A percentile compares a stretch with the other conserved stretches of the same genome.
phyloP scores from a whole-genome alignment of 495 filamentous ascomycete genomes.

The Friedmanniomyces simplex region DNA sequence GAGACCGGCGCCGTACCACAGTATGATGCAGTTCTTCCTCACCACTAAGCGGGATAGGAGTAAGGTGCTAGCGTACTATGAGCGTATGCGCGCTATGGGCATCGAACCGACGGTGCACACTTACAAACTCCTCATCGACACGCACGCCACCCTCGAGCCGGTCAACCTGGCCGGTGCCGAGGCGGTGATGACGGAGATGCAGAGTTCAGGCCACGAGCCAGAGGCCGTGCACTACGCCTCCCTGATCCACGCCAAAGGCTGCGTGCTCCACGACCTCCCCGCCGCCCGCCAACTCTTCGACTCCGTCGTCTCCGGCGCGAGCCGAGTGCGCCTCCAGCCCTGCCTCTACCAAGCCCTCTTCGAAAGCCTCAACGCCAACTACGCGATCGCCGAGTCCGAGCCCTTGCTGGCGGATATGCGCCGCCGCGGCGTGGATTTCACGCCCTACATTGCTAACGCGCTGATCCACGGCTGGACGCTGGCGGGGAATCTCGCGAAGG shows the following conservation, averaged over 20 bases:
- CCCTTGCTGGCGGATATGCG: conserved; percentile 64
- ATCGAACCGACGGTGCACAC: conserved; percentile 92
- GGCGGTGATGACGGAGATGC: conserved; percentile 68
- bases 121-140: conserved; percentile 94
- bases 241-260: conserved; percentile 91
- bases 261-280: conserved; percentile 80
- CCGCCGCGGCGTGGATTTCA: conserved; percentile 63
- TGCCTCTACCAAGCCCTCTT: conserved; percentile 94
- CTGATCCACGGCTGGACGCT: conserved; percentile 97
- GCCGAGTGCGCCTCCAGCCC: conserved; percentile 55
- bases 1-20: conserved; percentile 92
- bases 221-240: conserved; percentile 94
- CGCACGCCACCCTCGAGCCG: conserved; percentile 87
- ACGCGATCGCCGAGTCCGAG: conserved; percentile 58
- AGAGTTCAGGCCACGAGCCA: conserved; percentile 57
- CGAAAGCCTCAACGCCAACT: conserved; percentile 92
- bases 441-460: conserved; percentile 96
- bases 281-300: conserved; percentile 77
- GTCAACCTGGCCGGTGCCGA: conserved; percentile 87
- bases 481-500: conserved; percentile 68
- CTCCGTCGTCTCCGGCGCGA: conserved; percentile 51
- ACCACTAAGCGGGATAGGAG: conserved; percentile 88
- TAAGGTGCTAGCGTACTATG: conserved; percentile 93
- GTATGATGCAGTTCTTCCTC: conserved; percentile 98
- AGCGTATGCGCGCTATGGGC: conserved; percentile 77